A percentile compares a stretch with the other conserved stretches of the same genome.
phyloP scores from a whole-genome alignment of 2,329 filamentous ascomycete genomes.

The Claviceps sp. region DNA sequence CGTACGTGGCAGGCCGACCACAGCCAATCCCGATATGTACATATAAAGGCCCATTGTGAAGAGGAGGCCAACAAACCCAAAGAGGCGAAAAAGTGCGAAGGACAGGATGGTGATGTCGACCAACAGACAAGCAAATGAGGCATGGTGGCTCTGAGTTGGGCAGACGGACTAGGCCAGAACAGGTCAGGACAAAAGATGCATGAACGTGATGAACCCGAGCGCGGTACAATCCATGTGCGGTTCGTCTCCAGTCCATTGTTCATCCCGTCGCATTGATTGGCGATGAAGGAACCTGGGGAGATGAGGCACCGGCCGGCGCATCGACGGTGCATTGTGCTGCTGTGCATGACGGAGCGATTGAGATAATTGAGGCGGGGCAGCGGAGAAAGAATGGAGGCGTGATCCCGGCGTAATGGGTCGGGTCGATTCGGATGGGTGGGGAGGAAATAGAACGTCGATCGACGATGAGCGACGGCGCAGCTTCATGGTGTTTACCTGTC shows the following conservation, averaged over 20 bases:
- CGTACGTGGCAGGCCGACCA: not conserved
- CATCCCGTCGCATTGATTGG: not conserved
- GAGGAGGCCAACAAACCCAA: not conserved
- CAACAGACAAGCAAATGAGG: not conserved
- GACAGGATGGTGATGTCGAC: not conserved
- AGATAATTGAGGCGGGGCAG: not conserved
- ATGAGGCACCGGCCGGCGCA: too few relatives aligned
- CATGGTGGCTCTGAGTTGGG: not conserved
- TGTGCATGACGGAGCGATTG: not conserved
- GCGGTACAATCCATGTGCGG: not conserved
- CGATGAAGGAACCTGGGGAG: too few relatives aligned
- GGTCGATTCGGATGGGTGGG: not conserved
- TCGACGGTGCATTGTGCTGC: not conserved
- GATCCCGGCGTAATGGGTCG: not conserved
- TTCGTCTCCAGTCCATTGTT: not conserved
- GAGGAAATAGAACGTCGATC: not conserved
- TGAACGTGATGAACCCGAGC: not conserved
- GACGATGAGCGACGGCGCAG: not conserved
- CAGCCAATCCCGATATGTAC: not conserved
- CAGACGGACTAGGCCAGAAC: not conserved
- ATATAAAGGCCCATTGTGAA: not conserved
- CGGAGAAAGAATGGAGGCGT: not conserved
- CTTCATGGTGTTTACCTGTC: not conserved
- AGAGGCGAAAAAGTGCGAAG: not conserved
- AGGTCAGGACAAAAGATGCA: not conserved